These are phyloP conservation scores for Chlorociboria aeruginascens DNA, from an alignment of 495 filamentous ascomycete genomes.

Conservation along the genomic window DNA sequence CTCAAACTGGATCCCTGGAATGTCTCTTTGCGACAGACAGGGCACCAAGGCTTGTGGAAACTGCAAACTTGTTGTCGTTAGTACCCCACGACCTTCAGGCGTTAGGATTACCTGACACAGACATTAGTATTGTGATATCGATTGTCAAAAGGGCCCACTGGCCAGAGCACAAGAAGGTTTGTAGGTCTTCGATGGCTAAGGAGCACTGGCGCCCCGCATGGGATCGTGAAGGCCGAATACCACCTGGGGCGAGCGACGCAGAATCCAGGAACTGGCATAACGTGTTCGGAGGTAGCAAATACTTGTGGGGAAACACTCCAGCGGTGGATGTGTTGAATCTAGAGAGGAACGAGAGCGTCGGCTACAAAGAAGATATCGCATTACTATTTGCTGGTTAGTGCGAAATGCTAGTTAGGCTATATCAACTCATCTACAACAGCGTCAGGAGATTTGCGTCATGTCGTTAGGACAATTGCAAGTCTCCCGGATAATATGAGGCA, in stretches of 20 bases:
- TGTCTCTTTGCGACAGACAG: too few relatives aligned
- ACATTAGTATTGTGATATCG: conserved; percentile 31
- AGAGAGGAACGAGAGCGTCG: conserved; percentile 28
- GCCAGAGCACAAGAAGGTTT: conserved; percentile 25
- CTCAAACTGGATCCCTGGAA: too few relatives aligned
- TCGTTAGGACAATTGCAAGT: conserved; percentile 26
- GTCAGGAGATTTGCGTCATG: conserved; percentile 35
- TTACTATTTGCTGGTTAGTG: conserved; percentile 31
- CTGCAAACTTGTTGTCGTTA: too few relatives aligned
- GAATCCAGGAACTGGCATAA: too few relatives aligned
- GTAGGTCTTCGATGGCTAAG: conserved; percentile 22
- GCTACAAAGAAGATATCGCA: conserved; percentile 19
- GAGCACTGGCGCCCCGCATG: conserved; percentile 21
- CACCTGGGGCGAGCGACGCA: conserved; percentile 10
- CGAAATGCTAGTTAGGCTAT: background rate
- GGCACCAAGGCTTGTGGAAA: too few relatives aligned
- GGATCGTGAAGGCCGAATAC: conserved; percentile 16
- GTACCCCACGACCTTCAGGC: too few relatives aligned
- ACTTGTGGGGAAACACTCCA: conserved; percentile 30
- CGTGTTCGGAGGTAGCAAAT: conserved; percentile 18
- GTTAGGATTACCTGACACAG: too few relatives aligned
- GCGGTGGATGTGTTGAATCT: conserved; percentile 33
- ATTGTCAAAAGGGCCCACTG: conserved; percentile 29
- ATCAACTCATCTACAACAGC: conserved; percentile 19
- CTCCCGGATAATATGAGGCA: conserved; percentile 23